Evolutionary conservation across 2,329 filamentous ascomycete genomes (phyloP).

Genomic region (Aureobasidium mangrovei): DNA sequence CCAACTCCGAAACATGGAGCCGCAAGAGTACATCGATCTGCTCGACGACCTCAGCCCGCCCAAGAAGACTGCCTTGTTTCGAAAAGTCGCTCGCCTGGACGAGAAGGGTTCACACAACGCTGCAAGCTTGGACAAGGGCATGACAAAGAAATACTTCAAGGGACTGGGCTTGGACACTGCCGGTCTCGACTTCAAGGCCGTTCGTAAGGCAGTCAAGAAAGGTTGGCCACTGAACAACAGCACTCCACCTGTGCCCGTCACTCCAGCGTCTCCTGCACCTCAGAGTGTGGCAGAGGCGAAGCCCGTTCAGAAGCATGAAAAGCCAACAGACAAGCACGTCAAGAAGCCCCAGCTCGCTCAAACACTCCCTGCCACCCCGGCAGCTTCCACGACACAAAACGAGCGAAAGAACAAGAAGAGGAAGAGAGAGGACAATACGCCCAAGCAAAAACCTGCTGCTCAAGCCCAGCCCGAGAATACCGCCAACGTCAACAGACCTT

Average conservation of each 20-base stretch:
- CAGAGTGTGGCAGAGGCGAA: neutral
- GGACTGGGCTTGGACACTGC: neutral
- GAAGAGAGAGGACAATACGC: constrained; percentile 1
- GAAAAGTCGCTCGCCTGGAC: neutral
- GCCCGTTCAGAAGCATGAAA: neutral
- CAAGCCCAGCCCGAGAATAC: neutral
- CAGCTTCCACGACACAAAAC: neutral
- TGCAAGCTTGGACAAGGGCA: neutral
- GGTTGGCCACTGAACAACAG: neutral
- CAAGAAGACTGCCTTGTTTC: constrained; percentile 11
- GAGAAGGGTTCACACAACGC: neutral
- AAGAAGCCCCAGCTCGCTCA: neutral
- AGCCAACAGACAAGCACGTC: neutral
- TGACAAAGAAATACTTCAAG: constrained; percentile 1
- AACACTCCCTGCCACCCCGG: neutral
- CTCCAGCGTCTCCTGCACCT: neutral
- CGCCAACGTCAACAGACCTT: neutral
- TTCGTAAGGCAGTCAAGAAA: constrained; percentile 2
- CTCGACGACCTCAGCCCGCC: constrained; percentile 4
- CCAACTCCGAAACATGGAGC: neutral
- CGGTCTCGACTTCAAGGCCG: constrained; percentile 8
- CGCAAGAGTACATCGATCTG: constrained; percentile 14
- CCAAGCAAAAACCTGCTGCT: neutral
- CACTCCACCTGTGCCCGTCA: neutral
- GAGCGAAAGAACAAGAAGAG: constrained; percentile 10